These are phyloP conservation scores for Kluyveromyces lactis DNA, from an alignment of 805 yeast genomes.

Conservation along the genomic window DNA sequence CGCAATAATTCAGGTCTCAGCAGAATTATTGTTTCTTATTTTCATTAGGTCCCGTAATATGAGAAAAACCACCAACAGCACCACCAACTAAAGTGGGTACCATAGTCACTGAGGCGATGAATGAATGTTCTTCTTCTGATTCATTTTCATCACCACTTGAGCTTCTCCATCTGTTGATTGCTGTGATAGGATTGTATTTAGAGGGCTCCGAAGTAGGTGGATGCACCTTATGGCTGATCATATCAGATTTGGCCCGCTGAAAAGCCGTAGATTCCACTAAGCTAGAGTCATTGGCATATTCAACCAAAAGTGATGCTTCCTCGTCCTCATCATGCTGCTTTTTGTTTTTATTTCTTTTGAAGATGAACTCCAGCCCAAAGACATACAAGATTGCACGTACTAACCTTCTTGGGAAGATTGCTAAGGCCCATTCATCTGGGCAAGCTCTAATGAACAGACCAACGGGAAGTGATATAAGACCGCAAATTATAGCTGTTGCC, in stretches of 20 bases:
- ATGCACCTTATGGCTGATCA: conserved; percentile 16
- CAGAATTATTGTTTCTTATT: neutral
- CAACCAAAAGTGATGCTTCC: conserved; percentile 23
- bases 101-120: conserved; percentile 39
- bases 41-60: conserved; percentile 1
- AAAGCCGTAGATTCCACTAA: conserved; percentile 26
- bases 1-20: too few relatives aligned
- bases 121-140: conserved; percentile 11
- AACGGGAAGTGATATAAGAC: conserved; percentile 70
- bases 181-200: conserved; percentile 17
- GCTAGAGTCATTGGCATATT: conserved; percentile 7
- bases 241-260: conserved; percentile 25
- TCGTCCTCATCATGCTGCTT: conserved; percentile 15
- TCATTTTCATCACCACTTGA: conserved; percentile 11
- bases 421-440: conserved; percentile 72
- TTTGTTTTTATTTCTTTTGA: conserved; percentile 8
- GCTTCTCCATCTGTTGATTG: conserved; percentile 23
- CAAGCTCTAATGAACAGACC: conserved; percentile 69
- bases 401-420: conserved; percentile 54
- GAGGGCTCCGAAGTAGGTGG: conserved; percentile 1
- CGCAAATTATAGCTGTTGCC: conserved; percentile 81
- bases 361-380: conserved; percentile 21
- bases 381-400: conserved; percentile 28
- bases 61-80: conserved; percentile 40
- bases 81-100: conserved; percentile 51